Evolutionary conservation across 179 eudicot species (phyloP).

Genomic region (Carnegiea gigantea): DNA sequence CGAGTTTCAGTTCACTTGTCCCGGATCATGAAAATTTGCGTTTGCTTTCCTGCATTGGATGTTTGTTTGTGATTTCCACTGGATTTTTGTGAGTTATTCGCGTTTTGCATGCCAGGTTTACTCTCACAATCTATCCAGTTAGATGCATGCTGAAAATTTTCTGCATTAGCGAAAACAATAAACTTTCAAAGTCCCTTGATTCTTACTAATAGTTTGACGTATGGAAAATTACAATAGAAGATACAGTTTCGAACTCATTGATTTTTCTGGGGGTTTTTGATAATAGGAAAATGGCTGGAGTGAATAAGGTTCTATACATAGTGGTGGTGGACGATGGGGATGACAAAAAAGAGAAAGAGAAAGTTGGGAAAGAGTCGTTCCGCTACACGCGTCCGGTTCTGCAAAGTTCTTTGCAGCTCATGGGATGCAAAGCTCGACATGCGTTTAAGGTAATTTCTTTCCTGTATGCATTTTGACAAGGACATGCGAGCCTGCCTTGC

Average conservation of each 20-base stretch:
- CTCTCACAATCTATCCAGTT: neutral
- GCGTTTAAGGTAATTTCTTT: constrained; percentile 69
- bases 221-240: neutral
- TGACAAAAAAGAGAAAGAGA: constrained; percentile 31
- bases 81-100: neutral
- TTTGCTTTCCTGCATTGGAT: neutral
- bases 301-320: constrained; percentile 65
- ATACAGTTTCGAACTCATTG: neutral
- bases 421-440: constrained; percentile 98
- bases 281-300: constrained; percentile 49
- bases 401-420: constrained; percentile 89
- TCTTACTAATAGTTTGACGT: no score
- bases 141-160: neutral
- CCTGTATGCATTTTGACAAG: neutral
- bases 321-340: constrained; percentile 70
- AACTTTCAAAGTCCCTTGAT: no score
- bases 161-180: neutral
- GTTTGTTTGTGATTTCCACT: neutral
- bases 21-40: neutral
- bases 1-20: neutral
- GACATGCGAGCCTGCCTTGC: no score
- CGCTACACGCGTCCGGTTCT: constrained; percentile 86
- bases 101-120: neutral
- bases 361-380: constrained; percentile 51
- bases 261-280: constrained; percentile 2